Percentiles rank a stretch among this genome's conserved stretches.
Conservation (phyloP, 495 filamentous ascomycete genomes). For the Penicillium lagena region DNA sequence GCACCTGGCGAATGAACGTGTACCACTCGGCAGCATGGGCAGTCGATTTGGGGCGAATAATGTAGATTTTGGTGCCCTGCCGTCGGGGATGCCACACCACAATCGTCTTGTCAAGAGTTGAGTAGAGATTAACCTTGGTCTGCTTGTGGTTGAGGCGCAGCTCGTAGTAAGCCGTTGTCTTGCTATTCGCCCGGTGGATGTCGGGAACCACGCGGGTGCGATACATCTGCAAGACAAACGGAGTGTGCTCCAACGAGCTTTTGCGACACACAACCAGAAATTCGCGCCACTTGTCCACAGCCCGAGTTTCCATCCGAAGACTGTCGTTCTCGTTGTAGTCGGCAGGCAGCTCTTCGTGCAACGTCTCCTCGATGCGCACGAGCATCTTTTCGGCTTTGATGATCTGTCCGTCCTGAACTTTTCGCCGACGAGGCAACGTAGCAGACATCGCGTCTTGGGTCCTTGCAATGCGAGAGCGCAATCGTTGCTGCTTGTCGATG, state of each 20-base stretch:
- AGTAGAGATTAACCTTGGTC: conserved; percentile 62
- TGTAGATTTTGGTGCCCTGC: conserved; percentile 57
- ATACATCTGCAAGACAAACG: conserved; percentile 61
- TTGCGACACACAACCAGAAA: conserved; percentile 65
- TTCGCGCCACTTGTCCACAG: conserved; percentile 64
- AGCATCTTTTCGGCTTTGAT: conserved; percentile 74
- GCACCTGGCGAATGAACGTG: conserved; percentile 57
- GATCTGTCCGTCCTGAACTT: conserved; percentile 54
- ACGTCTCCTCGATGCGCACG: conserved; percentile 55
- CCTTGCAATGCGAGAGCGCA: conserved; percentile 27
- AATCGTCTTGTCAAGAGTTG: conserved; percentile 65
- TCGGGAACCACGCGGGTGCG: conserved; percentile 64
- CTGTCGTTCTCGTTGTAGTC: conserved; percentile 67
- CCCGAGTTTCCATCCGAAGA: conserved; percentile 51
- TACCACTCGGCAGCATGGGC: conserved; percentile 70
- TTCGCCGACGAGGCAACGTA: conserved; percentile 31
- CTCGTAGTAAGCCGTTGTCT: conserved; percentile 48
- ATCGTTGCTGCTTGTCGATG: conserved; percentile 29
- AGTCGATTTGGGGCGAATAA: conserved; percentile 58
- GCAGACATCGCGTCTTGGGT: conserved; percentile 35
- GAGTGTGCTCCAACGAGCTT: conserved; percentile 43
- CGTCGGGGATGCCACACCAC: conserved; percentile 58
- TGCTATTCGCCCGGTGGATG: conserved; percentile 44
- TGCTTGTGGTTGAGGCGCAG: conserved; percentile 47
- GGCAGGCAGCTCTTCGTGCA: conserved; percentile 44